These are phyloP conservation scores for Volvariella surrecta DNA, from an alignment of 1,284 basidiomycete genomes.

Conservation along the genomic window DNA sequence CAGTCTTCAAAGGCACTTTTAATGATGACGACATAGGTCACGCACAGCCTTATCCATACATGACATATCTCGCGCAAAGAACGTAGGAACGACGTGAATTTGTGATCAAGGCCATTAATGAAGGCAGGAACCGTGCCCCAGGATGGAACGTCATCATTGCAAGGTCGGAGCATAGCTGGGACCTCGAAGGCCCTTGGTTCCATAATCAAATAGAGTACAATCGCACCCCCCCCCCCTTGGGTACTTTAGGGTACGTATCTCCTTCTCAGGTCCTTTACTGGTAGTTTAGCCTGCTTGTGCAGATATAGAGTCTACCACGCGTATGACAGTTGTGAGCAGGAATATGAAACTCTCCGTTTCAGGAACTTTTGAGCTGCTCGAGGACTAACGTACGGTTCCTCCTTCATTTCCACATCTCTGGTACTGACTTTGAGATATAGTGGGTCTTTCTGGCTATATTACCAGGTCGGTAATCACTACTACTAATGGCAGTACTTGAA, in stretches of 20 bases:
- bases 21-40: background rate
- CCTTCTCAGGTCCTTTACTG: background rate
- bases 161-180: background rate
- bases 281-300: background rate
- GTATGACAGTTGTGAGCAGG: background rate
- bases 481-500: too few relatives aligned
- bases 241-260: slow-evolving; percentile 4
- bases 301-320: background rate
- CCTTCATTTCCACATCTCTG: too few relatives aligned
- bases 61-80: background rate
- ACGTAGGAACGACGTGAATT: background rate
- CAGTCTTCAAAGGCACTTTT: background rate
- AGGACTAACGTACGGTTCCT: too few relatives aligned
- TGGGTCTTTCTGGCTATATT: background rate
- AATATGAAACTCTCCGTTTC: too few relatives aligned
- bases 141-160: slow-evolving; percentile 4
- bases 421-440: too few relatives aligned
- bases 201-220: slow-evolving; percentile 4
- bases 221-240: background rate
- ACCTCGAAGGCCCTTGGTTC: slow-evolving; percentile 1
- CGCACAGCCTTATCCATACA: background rate
- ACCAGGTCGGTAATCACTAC: too few relatives aligned
- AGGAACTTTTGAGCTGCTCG: background rate
- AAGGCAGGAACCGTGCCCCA: background rate
- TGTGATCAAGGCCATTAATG: background rate